A percentile compares a stretch with the other conserved stretches of the same genome.
These are phyloP conservation scores for Lasiodiplodia gonubiensis DNA, from an alignment of 2,329 filamentous ascomycete genomes.

Conservation along the genomic window DNA sequence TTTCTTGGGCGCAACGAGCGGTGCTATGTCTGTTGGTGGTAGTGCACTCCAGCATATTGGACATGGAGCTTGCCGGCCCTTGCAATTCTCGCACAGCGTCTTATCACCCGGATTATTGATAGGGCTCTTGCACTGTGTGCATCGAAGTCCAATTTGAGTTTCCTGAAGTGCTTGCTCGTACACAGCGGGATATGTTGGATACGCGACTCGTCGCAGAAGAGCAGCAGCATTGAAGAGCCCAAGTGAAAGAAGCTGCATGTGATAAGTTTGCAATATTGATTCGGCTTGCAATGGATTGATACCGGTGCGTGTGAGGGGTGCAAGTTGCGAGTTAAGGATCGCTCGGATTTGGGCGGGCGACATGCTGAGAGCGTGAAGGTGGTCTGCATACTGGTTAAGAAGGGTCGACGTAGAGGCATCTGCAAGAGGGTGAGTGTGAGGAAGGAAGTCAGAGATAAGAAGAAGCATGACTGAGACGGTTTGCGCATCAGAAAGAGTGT, in stretches of 20 bases:
- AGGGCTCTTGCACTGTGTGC: conserved; percentile 62
- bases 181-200: conserved; percentile 61
- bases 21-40: conserved; percentile 45
- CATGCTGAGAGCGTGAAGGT: conserved; percentile 46
- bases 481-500: conserved; percentile 52
- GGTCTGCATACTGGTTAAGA: conserved; percentile 48
- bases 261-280: conserved; percentile 62
- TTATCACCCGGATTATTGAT: conserved; percentile 60
- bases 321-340: conserved; percentile 48
- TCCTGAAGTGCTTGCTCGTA: conserved; percentile 63
- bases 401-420: conserved; percentile 36
- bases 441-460: conserved; percentile 53
- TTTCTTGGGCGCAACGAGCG: conserved; percentile 32
- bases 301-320: conserved; percentile 50
- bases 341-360: conserved; percentile 47
- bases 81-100: conserved; percentile 59
- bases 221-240: conserved; percentile 59
- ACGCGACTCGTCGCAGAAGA: conserved; percentile 61
- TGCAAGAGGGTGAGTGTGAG: conserved; percentile 46
- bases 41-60: conserved; percentile 53
- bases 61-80: conserved; percentile 49
- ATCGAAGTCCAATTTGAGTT: conserved; percentile 60
- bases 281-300: conserved; percentile 60
- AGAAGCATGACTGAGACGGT: conserved; percentile 55
- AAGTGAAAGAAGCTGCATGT: conserved; percentile 58